Conservation (phyloP, 768 basidiomycete species). For the Mycena vitilis region DNA sequence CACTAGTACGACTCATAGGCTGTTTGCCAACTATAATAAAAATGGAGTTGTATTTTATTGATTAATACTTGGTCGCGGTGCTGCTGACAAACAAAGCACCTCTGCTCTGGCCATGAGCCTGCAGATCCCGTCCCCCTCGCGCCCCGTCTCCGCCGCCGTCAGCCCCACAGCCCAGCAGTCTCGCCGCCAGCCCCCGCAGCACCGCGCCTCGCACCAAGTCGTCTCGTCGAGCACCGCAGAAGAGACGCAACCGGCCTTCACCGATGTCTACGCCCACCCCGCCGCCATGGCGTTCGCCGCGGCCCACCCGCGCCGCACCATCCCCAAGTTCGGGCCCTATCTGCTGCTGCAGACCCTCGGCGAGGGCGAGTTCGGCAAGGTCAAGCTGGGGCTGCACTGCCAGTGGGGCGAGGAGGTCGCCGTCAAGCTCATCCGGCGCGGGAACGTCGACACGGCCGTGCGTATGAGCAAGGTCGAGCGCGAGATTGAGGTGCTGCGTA, state of each 20-base stretch:
- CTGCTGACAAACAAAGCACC: neutral
- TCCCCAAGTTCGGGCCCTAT: slow-evolving; percentile 96
- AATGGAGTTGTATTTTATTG: too few relatives aligned
- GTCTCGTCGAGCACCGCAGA: slow-evolving; percentile 42
- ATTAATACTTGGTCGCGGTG: too few relatives aligned
- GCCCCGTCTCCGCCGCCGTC: slow-evolving; percentile 32
- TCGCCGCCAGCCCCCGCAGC: slow-evolving; percentile 29
- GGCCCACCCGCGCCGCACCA: slow-evolving; percentile 86
- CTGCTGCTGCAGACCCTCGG: slow-evolving; percentile 95
- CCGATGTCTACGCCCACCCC: slow-evolving; percentile 87
- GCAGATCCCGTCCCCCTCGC: slow-evolving; percentile 34
- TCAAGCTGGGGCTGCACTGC: slow-evolving; percentile 95
- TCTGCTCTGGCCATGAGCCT: slow-evolving; percentile 28
- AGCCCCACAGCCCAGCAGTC: neutral
- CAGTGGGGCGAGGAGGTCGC: slow-evolving; percentile 99
- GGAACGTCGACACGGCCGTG: slow-evolving; percentile 87
- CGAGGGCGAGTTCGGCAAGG: slow-evolving; percentile 98
- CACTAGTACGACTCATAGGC: too few relatives aligned
- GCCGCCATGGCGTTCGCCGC: slow-evolving; percentile 86
- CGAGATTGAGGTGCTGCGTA: slow-evolving; percentile 97
- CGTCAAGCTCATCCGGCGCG: slow-evolving; percentile 94
- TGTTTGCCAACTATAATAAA: too few relatives aligned
- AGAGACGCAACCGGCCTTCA: slow-evolving; percentile 52
- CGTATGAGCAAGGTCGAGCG: slow-evolving; percentile 96
- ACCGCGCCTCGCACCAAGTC: slow-evolving; percentile 45